Evolutionary conservation across 2,329 filamentous ascomycete species (phyloP).

Genomic region (Pseudogymnoascus sp.): DNA sequence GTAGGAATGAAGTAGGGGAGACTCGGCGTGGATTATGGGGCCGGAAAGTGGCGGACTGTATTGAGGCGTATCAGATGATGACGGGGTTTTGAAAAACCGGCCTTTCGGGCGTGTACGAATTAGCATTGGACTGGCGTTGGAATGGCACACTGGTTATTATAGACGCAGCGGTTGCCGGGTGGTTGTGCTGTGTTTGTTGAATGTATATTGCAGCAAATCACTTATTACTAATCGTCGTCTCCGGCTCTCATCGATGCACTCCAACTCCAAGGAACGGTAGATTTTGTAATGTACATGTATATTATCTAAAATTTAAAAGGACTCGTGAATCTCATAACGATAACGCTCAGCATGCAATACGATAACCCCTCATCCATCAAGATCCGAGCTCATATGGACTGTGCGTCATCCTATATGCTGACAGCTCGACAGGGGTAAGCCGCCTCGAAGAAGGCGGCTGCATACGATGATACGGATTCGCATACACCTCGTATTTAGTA

Average conservation of each 20-base stretch:
- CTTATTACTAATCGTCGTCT: neutral
- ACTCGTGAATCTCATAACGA: neutral
- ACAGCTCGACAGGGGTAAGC: neutral
- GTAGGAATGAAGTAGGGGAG: neutral
- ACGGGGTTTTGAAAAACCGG: neutral
- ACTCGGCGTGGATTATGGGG: neutral
- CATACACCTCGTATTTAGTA: neutral
- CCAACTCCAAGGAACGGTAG: neutral
- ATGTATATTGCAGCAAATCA: neutral
- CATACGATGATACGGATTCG: neutral
- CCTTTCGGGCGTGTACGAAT: neutral
- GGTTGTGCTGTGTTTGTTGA: neutral
- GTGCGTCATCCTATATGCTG: neutral
- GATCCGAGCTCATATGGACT: neutral
- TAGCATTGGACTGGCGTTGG: constrained; percentile 6
- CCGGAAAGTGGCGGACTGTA: neutral
- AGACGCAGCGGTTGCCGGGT: constrained; percentile 4
- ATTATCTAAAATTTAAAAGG: neutral
- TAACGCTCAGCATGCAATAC: neutral
- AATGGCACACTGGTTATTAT: constrained; percentile 4
- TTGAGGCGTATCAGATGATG: neutral
- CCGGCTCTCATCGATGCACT: too few relatives aligned
- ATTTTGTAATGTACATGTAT: neutral
- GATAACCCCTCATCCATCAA: neutral
- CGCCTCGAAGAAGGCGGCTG: neutral